Evolutionary conservation across 2,329 filamentous ascomycete species (phyloP), one percentile per base, ranked within the genome.

Genomic region (Cercospora sp.): DNA sequence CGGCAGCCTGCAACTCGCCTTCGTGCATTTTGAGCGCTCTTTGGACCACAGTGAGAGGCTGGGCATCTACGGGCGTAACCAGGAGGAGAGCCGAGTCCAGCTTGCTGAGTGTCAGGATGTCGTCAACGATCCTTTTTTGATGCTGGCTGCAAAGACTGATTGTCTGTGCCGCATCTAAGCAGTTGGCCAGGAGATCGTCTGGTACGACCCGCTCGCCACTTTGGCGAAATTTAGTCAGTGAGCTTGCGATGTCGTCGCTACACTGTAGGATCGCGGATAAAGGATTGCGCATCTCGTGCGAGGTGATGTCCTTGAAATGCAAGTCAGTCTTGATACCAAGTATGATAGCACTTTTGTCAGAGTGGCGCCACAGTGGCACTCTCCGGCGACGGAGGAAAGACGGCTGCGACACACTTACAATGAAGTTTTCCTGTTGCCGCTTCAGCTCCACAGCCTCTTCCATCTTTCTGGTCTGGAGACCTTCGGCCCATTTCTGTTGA

Each of bases 371-470:
- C 26, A 26, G 2, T n/a, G 13, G 16, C 31, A 18, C 13, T 10
- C 13, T 33, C 16, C 5, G 8, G 31, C 16, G 36, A 40, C 16
- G 36, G 4, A 36, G 9, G 30, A 5, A 10, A 36, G 8, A 36
- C 20, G 30, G 28, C 12, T 12, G 10, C n/a, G 30, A 59, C 12
- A 30, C 26, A 63, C 61, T 64, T 42, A 64, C 61, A 45, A 64
- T 64, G 62, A 64, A 64, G 63, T 76, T 78, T 60, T 78, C 77
- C 75, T 94, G 92, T 75, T 91, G 90, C 5, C 89, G 84, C 78
- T 95, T 95, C 69, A 93, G 84, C 76, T 94, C 90, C 2, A 94
- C 87, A 0, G 92, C 93, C 77, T 95, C 92, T 74, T 94, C 88
- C 75, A 91, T 90, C 67, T 91, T 88, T 55, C 89, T 86, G 73